Base-by-base conservation (phyloP, 2,329 filamentous ascomycete genomes). In the Seiridium unicorne region DNA sequence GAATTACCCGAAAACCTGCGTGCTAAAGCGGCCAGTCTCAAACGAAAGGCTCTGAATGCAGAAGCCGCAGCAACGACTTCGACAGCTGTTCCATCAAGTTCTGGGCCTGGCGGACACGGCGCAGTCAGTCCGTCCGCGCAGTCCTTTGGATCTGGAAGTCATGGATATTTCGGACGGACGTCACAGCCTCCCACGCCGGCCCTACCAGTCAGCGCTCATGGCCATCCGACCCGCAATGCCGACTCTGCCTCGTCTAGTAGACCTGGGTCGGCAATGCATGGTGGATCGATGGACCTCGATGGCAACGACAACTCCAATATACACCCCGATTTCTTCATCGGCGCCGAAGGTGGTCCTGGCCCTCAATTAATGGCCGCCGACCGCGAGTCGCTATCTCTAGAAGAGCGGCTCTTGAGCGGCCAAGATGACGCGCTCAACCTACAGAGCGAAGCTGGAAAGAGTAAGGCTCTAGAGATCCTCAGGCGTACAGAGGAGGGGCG, bases 1-100 rank as follows among this genome's bases (percentile, higher is more conserved):
- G 91, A 97, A 66, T 82, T 99, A 4, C 95, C 95, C 0, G 88
- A 93, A 62, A 87, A 91, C 65, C 84, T 93, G 63, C 89, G 91
- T 64, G 87, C 91, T 3, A 96, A 96, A 72, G 88, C 89, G 0
- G 88, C 90, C 63, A 87, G 84, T 63, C 75, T 88, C 5, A 90
- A 91, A 63, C 87, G 91, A 34, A 93, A 93, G 72, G 87, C 88
- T 3, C 78, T 86, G 54, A 84, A 84, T 56, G 82, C 83, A 2
- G 83, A 85, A 59, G 81, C 81, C 0, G 81, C 81, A 0, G 78
- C 80, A 0, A 76, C 76, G 0, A 77, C 72, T 0, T 68, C 72
- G 0, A 67, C 72, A 0, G 68, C 67, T 2, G 66, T 26, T 9
- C 54, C 63, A 5, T 65, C 67, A 10, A 62, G 55, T 34, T 38